Percentiles rank a stretch among this genome's conserved stretches.
These are phyloP conservation scores for Penicillium digitatum DNA, from an alignment of 2,329 filamentous ascomycete species.

Conservation along the genomic window DNA sequence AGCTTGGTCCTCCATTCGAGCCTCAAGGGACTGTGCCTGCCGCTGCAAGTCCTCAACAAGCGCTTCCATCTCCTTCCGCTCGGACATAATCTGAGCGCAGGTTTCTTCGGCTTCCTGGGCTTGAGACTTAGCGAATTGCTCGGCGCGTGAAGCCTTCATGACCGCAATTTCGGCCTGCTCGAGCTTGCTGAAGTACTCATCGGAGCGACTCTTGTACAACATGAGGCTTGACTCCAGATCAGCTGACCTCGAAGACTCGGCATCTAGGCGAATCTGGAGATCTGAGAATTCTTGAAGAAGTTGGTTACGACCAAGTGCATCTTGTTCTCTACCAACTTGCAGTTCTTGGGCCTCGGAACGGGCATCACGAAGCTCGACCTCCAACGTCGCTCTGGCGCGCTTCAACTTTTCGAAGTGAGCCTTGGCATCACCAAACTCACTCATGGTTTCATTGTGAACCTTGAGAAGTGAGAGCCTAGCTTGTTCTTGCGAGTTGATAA, in stretches of 20 bases:
- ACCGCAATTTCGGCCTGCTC: conserved; percentile 96
- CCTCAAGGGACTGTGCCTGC: conserved; percentile 83
- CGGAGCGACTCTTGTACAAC: conserved; percentile 84
- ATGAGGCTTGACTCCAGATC: conserved; percentile 81
- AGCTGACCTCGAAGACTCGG: conserved; percentile 76
- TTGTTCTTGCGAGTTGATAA: conserved; percentile 90
- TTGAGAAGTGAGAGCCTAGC: conserved; percentile 76
- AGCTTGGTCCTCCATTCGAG: conserved; percentile 83
- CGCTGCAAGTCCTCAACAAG: conserved; percentile 85
- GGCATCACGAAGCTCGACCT: conserved; percentile 81
- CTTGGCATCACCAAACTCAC: conserved; percentile 82
- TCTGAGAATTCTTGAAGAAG: conserved; percentile 90
- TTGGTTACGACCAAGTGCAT: conserved; percentile 80
- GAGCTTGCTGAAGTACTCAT: conserved; percentile 95
- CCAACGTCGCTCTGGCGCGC: conserved; percentile 70
- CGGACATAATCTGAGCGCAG: conserved; percentile 83
- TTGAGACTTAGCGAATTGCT: conserved; percentile 89
- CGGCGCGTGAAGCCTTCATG: conserved; percentile 82
- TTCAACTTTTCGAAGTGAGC: conserved; percentile 81
- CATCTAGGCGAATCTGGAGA: conserved; percentile 86
- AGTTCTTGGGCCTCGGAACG: conserved; percentile 81
- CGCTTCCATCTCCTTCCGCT: conserved; percentile 84
- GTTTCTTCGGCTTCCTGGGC: conserved; percentile 87
- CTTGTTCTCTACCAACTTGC: conserved; percentile 73
- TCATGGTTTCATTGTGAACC: conserved; percentile 77